Evolutionary conservation across 805 yeast species (phyloP), one percentile per base, ranked within the genome.

Genomic region (Metschnikowia aberdeeniae): DNA sequence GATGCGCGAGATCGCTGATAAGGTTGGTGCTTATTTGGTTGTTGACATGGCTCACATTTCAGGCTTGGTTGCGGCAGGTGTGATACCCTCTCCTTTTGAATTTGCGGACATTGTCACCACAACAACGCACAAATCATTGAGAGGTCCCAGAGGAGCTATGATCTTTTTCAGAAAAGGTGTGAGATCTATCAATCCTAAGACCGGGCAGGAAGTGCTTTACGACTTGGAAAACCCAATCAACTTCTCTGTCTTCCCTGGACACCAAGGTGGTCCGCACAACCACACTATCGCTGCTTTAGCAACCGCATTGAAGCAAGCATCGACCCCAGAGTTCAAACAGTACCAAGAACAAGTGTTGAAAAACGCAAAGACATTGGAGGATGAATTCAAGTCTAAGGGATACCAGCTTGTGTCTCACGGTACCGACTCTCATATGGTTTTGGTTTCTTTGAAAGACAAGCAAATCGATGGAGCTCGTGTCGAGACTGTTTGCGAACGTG

Each of bases 71-170:
- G 89, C 97, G 53, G 96, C 99, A 52, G 93, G 89, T 57, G 98
- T 92, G 46, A 90, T 89, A 51, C 95, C 90, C 58, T 84, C 95
- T 46, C 99, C 99, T 54, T 93, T 93, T 75, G 95, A 89, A 72
- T 89, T 86, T 70, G 92, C 98, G 49, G 99, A 93, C 64, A 84
- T 93, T 57, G 99, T 93, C 64, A 93, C 99, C 56, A 93, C 99
- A 60, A 92, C 99, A 48, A 92, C 99, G 49, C 99, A 93, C 80
- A 93, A 93, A 76, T 90, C 98, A 33, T 80, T 93, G 63, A 87
- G 99, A 77, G 99, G 99, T 51, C 99, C 99, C 67, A 88, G 99
- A 77, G 99, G 99, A 70, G 97, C 99, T 47, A 92, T 93, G 97
- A 93, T 93, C 68, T 93, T 93, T 79, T 93, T 86, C 82, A 88